Evolutionary conservation across 2,329 filamentous ascomycete species (phyloP), one percentile per base, ranked within the genome.

Genomic region (Pezizomycotina sp.): DNA sequence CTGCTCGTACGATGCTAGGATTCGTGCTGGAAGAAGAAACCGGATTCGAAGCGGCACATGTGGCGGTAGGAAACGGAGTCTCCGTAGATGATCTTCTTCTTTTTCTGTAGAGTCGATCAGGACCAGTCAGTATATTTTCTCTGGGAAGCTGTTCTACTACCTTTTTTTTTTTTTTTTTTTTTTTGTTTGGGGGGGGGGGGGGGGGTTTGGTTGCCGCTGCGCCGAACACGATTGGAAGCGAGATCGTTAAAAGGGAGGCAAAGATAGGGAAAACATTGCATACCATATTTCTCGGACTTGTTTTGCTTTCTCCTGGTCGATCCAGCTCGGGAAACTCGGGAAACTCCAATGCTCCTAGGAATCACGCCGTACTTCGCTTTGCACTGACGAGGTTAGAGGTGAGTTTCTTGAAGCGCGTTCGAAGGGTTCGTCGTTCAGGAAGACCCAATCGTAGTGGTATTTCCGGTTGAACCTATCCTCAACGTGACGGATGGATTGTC

Each of bases 1-100:
- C 71, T 82, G 98, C 56, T 98, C 89, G 60, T 92, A 98, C 57
- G 95, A 83, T 58, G 80, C 62, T 80, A 98, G 84, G 49, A 93
- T 19, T 73, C 70, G 58, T 98, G 89, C 44, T 78, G 82, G 72
- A 95, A 98, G 69, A 98, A 98, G 68, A 98, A 98, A 24, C 89
- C 89, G 5, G 86, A 95, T 61, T 98, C 89, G 56, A 92, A 98
- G 47, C 89, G 81, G 62, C 89, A 98, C 89, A 98, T 98, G 66
- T 98, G 91, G 47, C 89, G 75, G 65, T 98, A 98, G 62, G 81
- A 92, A 61, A 92, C 63, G 7, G 83, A 92, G 60, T 95, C 89
- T 43, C 89, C 89, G 56, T 98, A 98, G 60, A 98, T 98, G 58
- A 98, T 92, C 64, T 93, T 91, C 56, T 76, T 74, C 57, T 81